Conservation (phyloP, 331 rosid genomes). For the Rosa hybrid region DNA sequence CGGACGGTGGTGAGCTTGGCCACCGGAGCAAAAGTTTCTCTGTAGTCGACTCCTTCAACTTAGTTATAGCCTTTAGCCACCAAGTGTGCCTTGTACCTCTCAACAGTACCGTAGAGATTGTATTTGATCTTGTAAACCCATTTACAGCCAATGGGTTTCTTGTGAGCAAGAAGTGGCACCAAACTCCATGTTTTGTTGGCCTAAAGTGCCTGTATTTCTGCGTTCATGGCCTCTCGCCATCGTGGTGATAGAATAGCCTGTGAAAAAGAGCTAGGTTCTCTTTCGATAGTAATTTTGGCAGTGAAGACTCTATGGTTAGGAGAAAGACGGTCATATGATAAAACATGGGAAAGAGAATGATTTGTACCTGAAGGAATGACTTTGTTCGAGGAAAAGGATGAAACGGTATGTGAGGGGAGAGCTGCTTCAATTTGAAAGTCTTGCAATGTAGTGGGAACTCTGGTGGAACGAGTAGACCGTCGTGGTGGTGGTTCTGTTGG, state of each 20-base stretch:
- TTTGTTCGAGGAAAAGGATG: background rate
- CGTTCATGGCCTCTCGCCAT: background rate
- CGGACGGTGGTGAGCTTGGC: background rate
- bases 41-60: background rate
- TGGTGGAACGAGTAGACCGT: background rate
- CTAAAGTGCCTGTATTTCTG: background rate
- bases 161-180: background rate
- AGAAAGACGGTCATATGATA: background rate
- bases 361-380: background rate
- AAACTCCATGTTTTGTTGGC: background rate
- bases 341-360: background rate
- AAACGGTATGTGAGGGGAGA: background rate
- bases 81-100: background rate
- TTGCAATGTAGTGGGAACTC: background rate
- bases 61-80: background rate
- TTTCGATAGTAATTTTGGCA: background rate
- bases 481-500: background rate
- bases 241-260: background rate
- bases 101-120: background rate
- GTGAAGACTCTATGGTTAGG: too few species aligned
- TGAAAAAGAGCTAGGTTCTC: background rate
- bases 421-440: background rate
- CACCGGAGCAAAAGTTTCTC: background rate
- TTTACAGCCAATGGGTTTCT: background rate
- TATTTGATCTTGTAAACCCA: conserved; percentile 13